Base-by-base conservation (phyloP, 2,329 filamentous ascomycete genomes). In the Phyllosticta citribraziliensis region DNA sequence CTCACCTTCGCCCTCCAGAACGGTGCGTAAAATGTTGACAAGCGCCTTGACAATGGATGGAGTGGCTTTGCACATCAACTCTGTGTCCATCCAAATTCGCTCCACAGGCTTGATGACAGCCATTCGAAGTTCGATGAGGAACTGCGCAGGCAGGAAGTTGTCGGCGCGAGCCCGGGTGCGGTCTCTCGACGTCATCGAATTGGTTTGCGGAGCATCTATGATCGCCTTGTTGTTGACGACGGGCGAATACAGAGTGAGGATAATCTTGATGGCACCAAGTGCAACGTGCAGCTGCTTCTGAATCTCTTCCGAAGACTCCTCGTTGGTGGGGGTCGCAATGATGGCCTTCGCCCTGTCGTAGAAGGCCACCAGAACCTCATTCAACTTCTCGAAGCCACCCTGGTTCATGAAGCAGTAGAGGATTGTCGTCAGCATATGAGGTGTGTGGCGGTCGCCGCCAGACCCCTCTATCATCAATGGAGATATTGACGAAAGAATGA, bases 381-480 rank as follows among this genome's bases (percentile, higher is more conserved):
- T 91, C 63, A 97, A 76, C 5, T 85, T 80, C 9, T 85, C 81
- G 62, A 99, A 80, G 0, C 94, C 93, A 50, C 85, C 86, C 55
- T 85, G 82, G 63, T 90, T 86, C 72, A 92, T 93, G 77, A 99
- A 97, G 0, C 91, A 88, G 60, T 92, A 82, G 24, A 99, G 80
- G 40, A 97, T 86, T 27, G 94, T 82, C 52, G 91, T 88, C 64
- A 86, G 63, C 17, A 70, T 69, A 47, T 74, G 73, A 8, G 73
- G 70, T 55, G 53, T 64, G 8, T 63, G 62, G 12, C 73, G 71
- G 17, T 75, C 73, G 54, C 73, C 65, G 14, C 22, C 10, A 69
- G 74, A 75, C 73, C 82, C 81, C 68, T 96, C 91, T 64, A 94
- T 84, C 63, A 96, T 76, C 73, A 95, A 83, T 69, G 92, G 88